Conservation (phyloP, 2,329 filamentous ascomycete genomes). For the Aspergillus fijiensis region DNA sequence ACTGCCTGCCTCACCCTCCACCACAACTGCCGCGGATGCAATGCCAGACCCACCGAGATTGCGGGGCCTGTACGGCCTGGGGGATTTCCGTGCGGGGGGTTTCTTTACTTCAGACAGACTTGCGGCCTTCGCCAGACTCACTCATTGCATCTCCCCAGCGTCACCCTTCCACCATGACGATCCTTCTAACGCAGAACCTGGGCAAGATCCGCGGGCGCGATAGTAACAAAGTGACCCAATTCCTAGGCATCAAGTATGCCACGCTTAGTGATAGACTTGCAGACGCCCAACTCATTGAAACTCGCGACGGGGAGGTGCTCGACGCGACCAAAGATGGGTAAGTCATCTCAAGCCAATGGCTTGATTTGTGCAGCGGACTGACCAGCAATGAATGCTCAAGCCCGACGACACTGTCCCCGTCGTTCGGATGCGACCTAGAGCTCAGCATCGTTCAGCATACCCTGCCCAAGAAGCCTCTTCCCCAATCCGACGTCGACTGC, state of each 20-base stretch:
- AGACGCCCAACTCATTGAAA: constrained; percentile 32
- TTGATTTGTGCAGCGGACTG: not conserved
- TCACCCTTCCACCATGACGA: not conserved
- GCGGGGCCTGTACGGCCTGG: not conserved
- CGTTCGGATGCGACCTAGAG: constrained; percentile 47
- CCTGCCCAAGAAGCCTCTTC: constrained; percentile 41
- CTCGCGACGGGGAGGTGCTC: constrained; percentile 23
- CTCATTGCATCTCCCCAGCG: not conserved
- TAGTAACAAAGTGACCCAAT: constrained; percentile 32
- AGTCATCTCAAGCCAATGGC: not conserved
- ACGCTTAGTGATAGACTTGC: constrained; percentile 35
- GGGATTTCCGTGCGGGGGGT: not conserved
- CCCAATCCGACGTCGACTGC: constrained; percentile 50
- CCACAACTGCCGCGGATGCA: too few species aligned
- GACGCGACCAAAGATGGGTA: constrained; percentile 42
- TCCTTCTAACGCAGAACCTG: constrained; percentile 17
- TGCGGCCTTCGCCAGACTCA: not conserved
- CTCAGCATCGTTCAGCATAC: constrained; percentile 51
- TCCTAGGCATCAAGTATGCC: constrained; percentile 41
- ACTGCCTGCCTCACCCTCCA: too few species aligned
- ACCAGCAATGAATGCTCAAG: constrained; percentile 17
- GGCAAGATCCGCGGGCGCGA: constrained; percentile 30
- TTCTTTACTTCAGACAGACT: not conserved
- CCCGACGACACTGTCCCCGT: constrained; percentile 42
- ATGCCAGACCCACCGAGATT: too few species aligned